phyloP scores from a whole-genome alignment of 257 asterid genomes.

The Henckelia pumila region DNA sequence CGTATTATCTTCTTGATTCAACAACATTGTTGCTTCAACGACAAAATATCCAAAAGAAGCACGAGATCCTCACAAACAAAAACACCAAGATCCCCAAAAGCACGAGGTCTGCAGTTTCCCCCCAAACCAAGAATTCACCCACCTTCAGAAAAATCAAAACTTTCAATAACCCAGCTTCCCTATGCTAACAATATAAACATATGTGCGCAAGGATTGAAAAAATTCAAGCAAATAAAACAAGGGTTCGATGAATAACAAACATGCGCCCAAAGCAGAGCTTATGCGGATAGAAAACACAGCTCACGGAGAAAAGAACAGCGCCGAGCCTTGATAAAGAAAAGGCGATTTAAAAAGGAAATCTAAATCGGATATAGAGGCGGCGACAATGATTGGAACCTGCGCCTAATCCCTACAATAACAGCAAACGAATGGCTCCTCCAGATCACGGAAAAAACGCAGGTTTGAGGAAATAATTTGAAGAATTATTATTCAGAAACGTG shows the following conservation, averaged over 20 bases:
- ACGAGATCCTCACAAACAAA: conserved; percentile 10
- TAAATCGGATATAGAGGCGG: conserved; percentile 23
- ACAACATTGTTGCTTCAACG: conserved; percentile 32
- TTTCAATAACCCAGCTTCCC: conserved; percentile 17
- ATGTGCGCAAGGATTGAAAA: not conserved
- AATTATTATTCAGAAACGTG: not conserved
- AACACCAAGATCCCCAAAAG: conserved; percentile 7
- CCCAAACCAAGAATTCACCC: not conserved
- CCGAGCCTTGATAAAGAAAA: not conserved
- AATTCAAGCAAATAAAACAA: not conserved
- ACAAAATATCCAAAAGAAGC: conserved; percentile 16
- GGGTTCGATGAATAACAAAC: conserved; percentile 17
- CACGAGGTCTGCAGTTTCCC: conserved; percentile 2
- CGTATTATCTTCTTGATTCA: conserved; percentile 34
- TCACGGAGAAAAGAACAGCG: conserved; percentile 2
- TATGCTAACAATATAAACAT: not conserved
- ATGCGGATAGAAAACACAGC: not conserved
- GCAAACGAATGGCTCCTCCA: conserved; percentile 19
- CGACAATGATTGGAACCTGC: conserved; percentile 17
- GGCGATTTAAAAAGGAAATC: conserved; percentile 2
- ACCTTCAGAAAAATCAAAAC: conserved; percentile 14
- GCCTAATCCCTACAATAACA: conserved; percentile 19
- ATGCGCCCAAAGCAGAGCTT: conserved; percentile 5
- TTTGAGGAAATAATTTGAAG: not conserved
- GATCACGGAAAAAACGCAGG: not conserved